A percentile compares a stretch with the other conserved stretches of the same genome.
These are phyloP conservation scores for Saccharomyces mikatae DNA, from an alignment of 805 yeast species.

Conservation along the genomic window DNA sequence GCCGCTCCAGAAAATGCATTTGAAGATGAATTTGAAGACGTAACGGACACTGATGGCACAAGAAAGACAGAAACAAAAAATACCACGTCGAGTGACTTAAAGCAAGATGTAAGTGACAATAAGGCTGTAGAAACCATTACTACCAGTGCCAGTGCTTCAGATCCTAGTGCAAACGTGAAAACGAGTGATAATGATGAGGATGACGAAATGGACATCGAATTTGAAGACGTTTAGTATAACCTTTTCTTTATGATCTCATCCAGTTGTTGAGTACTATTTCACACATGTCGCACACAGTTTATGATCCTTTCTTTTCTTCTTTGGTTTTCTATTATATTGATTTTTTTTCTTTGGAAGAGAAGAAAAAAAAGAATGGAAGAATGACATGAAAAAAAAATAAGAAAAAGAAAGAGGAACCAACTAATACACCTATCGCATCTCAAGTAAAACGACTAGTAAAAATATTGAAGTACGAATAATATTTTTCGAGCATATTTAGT, in stretches of 20 bases:
- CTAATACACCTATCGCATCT: background rate
- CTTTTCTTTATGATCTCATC: background rate
- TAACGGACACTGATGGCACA: slow-evolving; percentile 13
- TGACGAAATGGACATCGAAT: slow-evolving; percentile 30
- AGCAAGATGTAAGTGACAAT: slow-evolving; percentile 3
- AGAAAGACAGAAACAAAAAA: slow-evolving; percentile 1
- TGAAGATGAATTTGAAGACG: slow-evolving; percentile 22
- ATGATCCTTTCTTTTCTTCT: background rate
- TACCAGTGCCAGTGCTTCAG: background rate
- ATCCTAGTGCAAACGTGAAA: background rate
- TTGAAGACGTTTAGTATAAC: slow-evolving; percentile 27
- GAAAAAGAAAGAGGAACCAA: background rate
- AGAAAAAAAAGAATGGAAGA: background rate
- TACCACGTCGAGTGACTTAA: background rate
- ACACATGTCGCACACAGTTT: background rate
- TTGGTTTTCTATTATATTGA: background rate
- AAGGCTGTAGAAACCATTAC: slow-evolving; percentile 1
- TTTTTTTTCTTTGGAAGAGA: background rate
- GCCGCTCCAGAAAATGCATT: slow-evolving; percentile 15
- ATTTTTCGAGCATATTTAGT: background rate
- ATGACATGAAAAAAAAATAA: background rate
- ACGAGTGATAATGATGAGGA: slow-evolving; percentile 18
- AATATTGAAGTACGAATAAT: background rate
- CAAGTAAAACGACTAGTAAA: background rate
- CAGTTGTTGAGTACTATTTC: background rate